phyloP scores from a whole-genome alignment of 345 rosid species.

The Pistacia atlantica region DNA sequence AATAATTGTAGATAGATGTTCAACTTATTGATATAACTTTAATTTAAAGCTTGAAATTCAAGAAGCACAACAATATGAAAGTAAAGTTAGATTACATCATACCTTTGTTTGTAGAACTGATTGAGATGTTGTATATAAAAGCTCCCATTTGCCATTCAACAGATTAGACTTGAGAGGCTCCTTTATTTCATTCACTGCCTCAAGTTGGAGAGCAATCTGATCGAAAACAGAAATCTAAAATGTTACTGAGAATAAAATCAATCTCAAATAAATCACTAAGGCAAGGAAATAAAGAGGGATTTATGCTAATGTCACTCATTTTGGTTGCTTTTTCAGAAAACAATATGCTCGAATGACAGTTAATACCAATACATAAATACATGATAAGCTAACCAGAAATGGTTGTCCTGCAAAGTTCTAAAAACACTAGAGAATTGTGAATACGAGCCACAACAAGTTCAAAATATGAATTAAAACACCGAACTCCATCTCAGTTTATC shows the following conservation, averaged over 20 bases:
- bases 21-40: background rate
- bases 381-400: too few species aligned
- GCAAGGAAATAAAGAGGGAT: background rate
- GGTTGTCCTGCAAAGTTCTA: too few species aligned
- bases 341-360: too few species aligned
- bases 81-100: background rate
- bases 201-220: conserved; percentile 32
- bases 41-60: background rate
- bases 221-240: background rate
- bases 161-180: conserved; percentile 29
- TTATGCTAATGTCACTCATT: too few species aligned
- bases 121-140: conserved; percentile 41
- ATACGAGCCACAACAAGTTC: too few species aligned
- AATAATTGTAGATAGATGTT: background rate
- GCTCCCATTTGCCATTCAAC: conserved; percentile 46
- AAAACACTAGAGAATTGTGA: too few species aligned
- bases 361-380: too few species aligned
- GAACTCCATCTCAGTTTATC: too few species aligned
- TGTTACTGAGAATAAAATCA: background rate
- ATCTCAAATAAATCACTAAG: background rate
- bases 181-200: conserved; percentile 22
- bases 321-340: too few species aligned
- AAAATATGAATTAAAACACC: too few species aligned
- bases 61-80: background rate
- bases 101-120: conserved; percentile 41